A percentile compares a stretch with the other conserved stretches of the same genome.
Evolutionary conservation across 1,284 basidiomycete species (phyloP).

Genomic region (Ganoderma lucidum): DNA sequence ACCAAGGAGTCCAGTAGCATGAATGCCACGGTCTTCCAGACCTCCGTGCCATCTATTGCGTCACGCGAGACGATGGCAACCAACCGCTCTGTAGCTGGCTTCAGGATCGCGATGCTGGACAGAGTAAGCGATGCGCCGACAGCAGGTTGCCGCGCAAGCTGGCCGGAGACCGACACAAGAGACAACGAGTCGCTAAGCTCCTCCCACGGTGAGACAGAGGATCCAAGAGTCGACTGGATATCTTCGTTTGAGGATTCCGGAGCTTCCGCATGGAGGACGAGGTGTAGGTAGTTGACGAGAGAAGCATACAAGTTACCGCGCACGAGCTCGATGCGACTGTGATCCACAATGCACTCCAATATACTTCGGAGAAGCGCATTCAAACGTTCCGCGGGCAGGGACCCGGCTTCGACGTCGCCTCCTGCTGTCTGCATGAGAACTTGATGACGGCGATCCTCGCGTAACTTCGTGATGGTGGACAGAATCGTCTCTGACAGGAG

Average conservation of each 20-base stretch:
- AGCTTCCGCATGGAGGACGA: conserved; percentile 56
- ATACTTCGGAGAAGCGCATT: conserved; percentile 80
- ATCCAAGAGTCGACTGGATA: conserved; percentile 26
- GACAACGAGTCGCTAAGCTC: conserved; percentile 51
- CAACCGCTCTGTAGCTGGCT: conserved; percentile 75
- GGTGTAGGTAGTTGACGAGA: conserved; percentile 88
- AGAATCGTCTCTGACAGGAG: conserved; percentile 85
- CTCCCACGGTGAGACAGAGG: conserved; percentile 50
- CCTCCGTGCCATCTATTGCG: conserved; percentile 93
- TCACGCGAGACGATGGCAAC: conserved; percentile 86
- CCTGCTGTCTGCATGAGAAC: conserved; percentile 69
- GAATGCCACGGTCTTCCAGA: conserved; percentile 96
- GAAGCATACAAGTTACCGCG: conserved; percentile 97
- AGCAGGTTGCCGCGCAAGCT: conserved; percentile 33
- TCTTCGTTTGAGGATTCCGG: conserved; percentile 26
- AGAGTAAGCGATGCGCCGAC: conserved; percentile 59
- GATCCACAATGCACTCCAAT: conserved; percentile 80
- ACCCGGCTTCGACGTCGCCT: conserved; percentile 61
- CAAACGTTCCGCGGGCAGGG: conserved; percentile 83
- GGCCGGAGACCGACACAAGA: conserved; percentile 34
- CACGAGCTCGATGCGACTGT: conserved; percentile 86
- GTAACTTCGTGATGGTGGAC: conserved; percentile 84
- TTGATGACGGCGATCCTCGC: conserved; percentile 79
- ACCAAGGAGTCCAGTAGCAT: conserved; percentile 85
- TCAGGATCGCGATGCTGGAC: conserved; percentile 70